phyloP scores from a whole-genome alignment of 1,284 basidiomycete species.

The Tetrapyrgos nigripes region DNA sequence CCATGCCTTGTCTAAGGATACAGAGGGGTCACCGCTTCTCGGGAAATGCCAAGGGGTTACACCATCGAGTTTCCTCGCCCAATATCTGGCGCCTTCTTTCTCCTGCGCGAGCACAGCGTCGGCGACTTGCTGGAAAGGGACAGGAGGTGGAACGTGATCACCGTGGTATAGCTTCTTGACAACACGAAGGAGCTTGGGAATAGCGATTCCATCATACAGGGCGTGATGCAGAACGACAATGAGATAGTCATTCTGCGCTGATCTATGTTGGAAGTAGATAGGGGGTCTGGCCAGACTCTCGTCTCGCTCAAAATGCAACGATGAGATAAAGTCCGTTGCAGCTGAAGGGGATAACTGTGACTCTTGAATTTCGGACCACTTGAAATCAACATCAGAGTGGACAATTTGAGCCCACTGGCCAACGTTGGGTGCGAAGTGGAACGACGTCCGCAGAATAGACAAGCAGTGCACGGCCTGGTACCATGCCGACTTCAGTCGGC shows the following conservation, averaged over 20 bases:
- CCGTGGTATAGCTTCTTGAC: conserved; percentile 42
- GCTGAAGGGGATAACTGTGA: neutral
- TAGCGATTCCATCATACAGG: conserved; percentile 56
- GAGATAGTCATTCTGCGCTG: conserved; percentile 24
- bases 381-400: conserved; percentile 41
- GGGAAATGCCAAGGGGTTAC: conserved; percentile 25
- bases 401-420: conserved; percentile 51
- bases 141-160: conserved; percentile 16
- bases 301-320: neutral
- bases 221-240: conserved; percentile 56
- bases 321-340: conserved; percentile 2
- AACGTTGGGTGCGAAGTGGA: conserved; percentile 46
- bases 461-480: conserved; percentile 35
- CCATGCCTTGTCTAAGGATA: conserved; percentile 4
- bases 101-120: conserved; percentile 36
- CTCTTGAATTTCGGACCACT: conserved; percentile 37
- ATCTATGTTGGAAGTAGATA: conserved; percentile 2
- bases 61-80: conserved; percentile 39
- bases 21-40: conserved; percentile 24
- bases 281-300: neutral
- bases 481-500: conserved; percentile 45
- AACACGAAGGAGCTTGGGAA: conserved; percentile 41
- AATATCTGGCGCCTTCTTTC: conserved; percentile 45
- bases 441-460: conserved; percentile 53
- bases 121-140: conserved; percentile 36